Base-by-base conservation (phyloP, 768 basidiomycete species). In the Amanita exitialis region DNA sequence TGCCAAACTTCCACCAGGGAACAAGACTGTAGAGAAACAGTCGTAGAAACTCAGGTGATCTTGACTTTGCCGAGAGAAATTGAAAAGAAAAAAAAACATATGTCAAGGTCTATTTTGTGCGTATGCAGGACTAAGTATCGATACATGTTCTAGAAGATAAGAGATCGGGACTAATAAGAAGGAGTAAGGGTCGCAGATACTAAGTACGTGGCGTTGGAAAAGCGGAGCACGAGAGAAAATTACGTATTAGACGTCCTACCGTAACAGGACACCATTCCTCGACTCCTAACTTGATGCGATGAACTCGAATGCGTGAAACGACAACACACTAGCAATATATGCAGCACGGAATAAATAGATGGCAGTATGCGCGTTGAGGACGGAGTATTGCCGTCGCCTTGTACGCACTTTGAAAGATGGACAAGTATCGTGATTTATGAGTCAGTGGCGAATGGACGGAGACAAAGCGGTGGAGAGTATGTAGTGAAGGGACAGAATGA, bases 1-100 rank as follows among this genome's bases (percentile, higher is more conserved):
- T 74, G 55, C 74, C 79, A 21, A 80, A 75, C 1, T 61, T 78
- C 52, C 71, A 71, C 66, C 25, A 28, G 25, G 32, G 50, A n/a
- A 3, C 39, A 23, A 51, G 20, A 28, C 32, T 44, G 3, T 44
- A 36, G 34, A 34, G 21, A 20, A 12, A 35, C 9, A n/a, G 18
- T 18, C 23, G 37, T 48, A 16, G 15, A 35, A 38, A 38, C 35
- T 21, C 6, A 13, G 27, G 21, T 16, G 44, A 32, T 32, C 44
- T 30, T 28, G 28, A 45, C n/a, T 30, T 6, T 15, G 27, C 10
- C n/a, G 43, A 44, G 25, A 44, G 25, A 8, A 44, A n/a, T n/a
- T 12, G 6, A 10, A 27, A 21, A 23, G 13, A 42, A 42, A 8
- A 42, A n/a, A n/a, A 44, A 28, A 30, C 21, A 18, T 41, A 41